A percentile compares a stretch with the other conserved stretches of the same genome.
phyloP scores from a whole-genome alignment of 768 basidiomycete species.

The Amanita polypyramis region DNA sequence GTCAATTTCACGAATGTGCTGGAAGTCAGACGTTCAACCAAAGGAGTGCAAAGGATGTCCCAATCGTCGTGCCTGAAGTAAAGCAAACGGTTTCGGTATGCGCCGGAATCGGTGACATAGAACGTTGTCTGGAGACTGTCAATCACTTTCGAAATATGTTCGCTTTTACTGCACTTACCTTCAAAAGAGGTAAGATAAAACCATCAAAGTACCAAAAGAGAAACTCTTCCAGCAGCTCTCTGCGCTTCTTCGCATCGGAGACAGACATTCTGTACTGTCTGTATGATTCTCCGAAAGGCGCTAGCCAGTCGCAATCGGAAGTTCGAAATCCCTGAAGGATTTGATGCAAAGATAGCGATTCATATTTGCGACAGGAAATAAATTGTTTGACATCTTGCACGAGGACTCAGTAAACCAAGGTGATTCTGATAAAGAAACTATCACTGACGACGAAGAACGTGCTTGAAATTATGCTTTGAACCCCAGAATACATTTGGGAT shows the following conservation, averaged over 20 bases:
- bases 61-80: slow-evolving; percentile 97
- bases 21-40: slow-evolving; percentile 62
- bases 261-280: slow-evolving; percentile 42
- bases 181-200: slow-evolving; percentile 69
- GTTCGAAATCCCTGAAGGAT: slow-evolving; percentile 69
- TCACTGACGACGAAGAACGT: slow-evolving; percentile 44
- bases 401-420: neutral
- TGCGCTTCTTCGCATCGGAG: slow-evolving; percentile 64
- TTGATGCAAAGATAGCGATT: slow-evolving; percentile 66
- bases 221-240: slow-evolving; percentile 80
- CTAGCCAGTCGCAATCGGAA: slow-evolving; percentile 74
- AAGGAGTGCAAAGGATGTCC: slow-evolving; percentile 71
- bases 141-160: too few species aligned
- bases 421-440: neutral
- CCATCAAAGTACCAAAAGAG: slow-evolving; percentile 92
- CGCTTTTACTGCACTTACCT: slow-evolving; percentile 32
- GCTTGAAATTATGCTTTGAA: slow-evolving; percentile 47
- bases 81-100: slow-evolving; percentile 69
- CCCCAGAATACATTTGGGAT: slow-evolving; percentile 81
- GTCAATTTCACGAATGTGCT: slow-evolving; percentile 65
- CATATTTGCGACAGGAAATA: slow-evolving; percentile 68
- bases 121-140: slow-evolving; percentile 64
- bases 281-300: slow-evolving; percentile 26
- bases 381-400: slow-evolving; percentile 64
- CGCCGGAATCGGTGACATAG: slow-evolving; percentile 88